Evolutionary conservation across 2,329 filamentous ascomycete genomes (phyloP).

Genomic region (Hypoxylon sp.): DNA sequence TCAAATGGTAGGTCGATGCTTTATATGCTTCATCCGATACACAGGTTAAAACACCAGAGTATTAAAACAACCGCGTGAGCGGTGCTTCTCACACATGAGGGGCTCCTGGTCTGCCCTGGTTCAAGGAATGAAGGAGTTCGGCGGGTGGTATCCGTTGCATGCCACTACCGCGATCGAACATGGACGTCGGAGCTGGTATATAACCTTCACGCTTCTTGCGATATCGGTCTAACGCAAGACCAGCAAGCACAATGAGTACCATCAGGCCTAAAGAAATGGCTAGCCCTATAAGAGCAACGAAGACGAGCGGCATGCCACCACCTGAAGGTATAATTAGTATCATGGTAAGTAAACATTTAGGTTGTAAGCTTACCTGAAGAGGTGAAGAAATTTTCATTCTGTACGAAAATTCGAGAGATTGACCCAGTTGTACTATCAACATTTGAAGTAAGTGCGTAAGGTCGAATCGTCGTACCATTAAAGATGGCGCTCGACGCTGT

Average conservation of each 20-base stretch:
- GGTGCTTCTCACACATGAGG: constrained; percentile 64
- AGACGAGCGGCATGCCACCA: constrained; percentile 77
- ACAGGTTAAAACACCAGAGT: constrained; percentile 2
- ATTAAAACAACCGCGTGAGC: constrained; percentile 1
- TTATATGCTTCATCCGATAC: constrained; percentile 14
- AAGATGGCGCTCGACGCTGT: constrained; percentile 88
- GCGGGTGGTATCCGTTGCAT: constrained; percentile 73
- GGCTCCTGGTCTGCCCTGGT: constrained; percentile 63
- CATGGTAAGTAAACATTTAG: constrained; percentile 6
- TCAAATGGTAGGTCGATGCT: constrained; percentile 4
- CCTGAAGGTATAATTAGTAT: constrained; percentile 55
- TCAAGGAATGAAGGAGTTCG: constrained; percentile 70
- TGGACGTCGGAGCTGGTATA: constrained; percentile 78
- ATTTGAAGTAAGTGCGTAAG: constrained; percentile 84
- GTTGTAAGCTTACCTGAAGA: constrained; percentile 67
- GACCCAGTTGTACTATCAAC: constrained; percentile 77
- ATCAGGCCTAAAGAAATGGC: constrained; percentile 84
- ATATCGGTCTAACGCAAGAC: constrained; percentile 81
- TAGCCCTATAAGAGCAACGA: constrained; percentile 84
- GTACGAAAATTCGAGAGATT: constrained; percentile 86
- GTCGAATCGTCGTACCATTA: constrained; percentile 83
- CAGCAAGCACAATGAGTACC: constrained; percentile 81
- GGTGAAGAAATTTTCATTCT: constrained; percentile 83
- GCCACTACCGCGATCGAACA: constrained; percentile 72
- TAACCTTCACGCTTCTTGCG: constrained; percentile 86